Evolutionary conservation across 352 stramenopile species (phyloP), one percentile per base, ranked within the genome.

Genomic region (Saprolegnia diclina): DNA sequence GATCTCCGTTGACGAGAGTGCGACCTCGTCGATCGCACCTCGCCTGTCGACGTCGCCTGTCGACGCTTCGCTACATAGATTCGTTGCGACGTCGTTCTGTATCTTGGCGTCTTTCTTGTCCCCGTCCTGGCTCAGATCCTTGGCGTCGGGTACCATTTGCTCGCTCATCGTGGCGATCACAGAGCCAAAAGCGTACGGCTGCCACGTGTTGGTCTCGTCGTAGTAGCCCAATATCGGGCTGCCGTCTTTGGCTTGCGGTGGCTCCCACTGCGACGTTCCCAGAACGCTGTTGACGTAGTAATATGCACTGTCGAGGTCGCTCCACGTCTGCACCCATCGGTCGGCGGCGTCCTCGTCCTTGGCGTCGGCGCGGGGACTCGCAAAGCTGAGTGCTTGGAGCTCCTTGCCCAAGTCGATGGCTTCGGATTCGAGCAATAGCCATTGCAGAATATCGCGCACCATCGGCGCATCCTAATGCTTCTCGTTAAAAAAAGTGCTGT

Each of bases 341-440:
- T 69, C 63, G 64, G 82, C 82, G 0, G 74, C 79, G 45, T 83
- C 66, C 45, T 87, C 72, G 4, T 72, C 71, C 16, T 72, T 57
- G 18, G 44, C 53, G n/a, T 67, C 45, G 21, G 59, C 54, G n/a
- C 46, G 24, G 0, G 46, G 76, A 38, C 77, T 77, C 16, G 1
- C 56, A 70, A 42, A 92, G 69, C 21, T 81, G 18, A n/a, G 71
- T 19, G 88, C 79, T 67, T 91, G 82, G 29, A 92, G 84, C 52
- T 89, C 81, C 16, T 74, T 74, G 56, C 90, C 80, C 10, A 81
- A 72, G n/a, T 82, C 74, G 14, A 88, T 67, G 0, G 75, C 81
- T 67, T 92, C 82, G 0, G 84, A 85, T 56, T 92, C 84, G 22
- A 92, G 77, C 24, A 92, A 52, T 0, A 92, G 64, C 84, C 84